Evolutionary conservation across 164 flowering plant genomes (phyloP), one percentile per base, ranked within the genome.

Genomic region (Echeveria elegans): DNA sequence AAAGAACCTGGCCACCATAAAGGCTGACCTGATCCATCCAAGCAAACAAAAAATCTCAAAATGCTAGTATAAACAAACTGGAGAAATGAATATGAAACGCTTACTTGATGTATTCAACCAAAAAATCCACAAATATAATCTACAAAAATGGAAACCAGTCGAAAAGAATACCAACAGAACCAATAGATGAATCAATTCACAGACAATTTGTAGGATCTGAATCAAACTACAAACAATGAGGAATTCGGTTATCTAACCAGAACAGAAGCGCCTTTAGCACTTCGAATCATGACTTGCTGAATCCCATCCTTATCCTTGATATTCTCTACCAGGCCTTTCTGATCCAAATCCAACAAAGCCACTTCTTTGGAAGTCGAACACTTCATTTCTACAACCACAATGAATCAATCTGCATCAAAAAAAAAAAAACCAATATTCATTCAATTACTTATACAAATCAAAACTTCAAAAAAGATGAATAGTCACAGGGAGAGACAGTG

Each of bases 1-100:
- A 81, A 29, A 74, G 75, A 58, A 79, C 77, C 41, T 14, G 84
- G 9, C 76, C 84, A 70, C 84, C 84, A 60, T 79, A 73, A 63
- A 81, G 70, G 74, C 84, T 79, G 62, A 81, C 71, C 84, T 81
- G 77, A 48, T 45, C 26, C 8, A 38, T 38, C 41, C 41, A 38
- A 38, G 41, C 12, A 38, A 38, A 38, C 8, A 38, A 0, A 38
- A 38, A 38, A 38, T 8, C 41, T 14, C 1, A 4, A 38, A 38
- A 4, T 38, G 41, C 12, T 8, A 38, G 41, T 38, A 38, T 8
- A 38, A 36, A 38, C n/a, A n/a, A n/a, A n/a, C n/a, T n/a, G n/a
- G n/a, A n/a, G n/a, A n/a, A n/a, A n/a, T n/a, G n/a, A n/a, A n/a
- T n/a, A n/a, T n/a, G n/a, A n/a, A n/a, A n/a, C n/a, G n/a, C n/a